Conservation (phyloP, 352 stramenopile genomes). For the Globisporangium heterothallicum region DNA sequence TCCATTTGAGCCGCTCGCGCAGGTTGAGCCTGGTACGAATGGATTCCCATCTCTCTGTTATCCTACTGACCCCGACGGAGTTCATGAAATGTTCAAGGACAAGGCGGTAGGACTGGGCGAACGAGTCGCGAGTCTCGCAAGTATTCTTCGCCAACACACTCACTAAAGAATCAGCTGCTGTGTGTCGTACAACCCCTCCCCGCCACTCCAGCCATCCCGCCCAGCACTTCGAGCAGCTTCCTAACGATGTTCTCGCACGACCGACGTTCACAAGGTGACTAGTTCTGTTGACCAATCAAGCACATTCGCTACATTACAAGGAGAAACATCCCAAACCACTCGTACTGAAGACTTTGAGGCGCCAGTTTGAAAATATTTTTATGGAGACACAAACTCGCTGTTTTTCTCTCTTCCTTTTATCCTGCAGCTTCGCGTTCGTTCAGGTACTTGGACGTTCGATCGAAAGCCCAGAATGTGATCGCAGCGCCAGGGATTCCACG, state of each 20-base stretch:
- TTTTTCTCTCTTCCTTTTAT: neutral
- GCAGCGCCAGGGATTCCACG: conserved; percentile 66
- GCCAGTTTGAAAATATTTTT: too few relatives aligned
- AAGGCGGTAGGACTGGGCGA: conserved; percentile 76
- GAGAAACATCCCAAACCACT: neutral
- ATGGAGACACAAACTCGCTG: neutral
- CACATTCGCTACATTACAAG: too few relatives aligned
- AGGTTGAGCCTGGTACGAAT: conserved; percentile 13
- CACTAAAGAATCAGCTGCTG: neutral
- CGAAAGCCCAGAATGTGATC: conserved; percentile 81
- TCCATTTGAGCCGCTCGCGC: conserved; percentile 33
- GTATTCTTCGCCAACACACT: conserved; percentile 18
- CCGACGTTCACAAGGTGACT: too few relatives aligned
- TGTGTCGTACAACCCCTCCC: too few relatives aligned
- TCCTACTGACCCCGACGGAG: conserved; percentile 39
- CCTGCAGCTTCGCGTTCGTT: conserved; percentile 22
- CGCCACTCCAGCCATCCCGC: too few relatives aligned
- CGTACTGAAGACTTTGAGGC: too few relatives aligned
- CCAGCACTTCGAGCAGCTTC: too few relatives aligned
- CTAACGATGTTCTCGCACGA: too few relatives aligned
- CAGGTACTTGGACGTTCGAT: conserved; percentile 52
- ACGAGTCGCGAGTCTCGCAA: conserved; percentile 53
- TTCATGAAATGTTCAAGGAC: conserved; percentile 74
- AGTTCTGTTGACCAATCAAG: too few relatives aligned
- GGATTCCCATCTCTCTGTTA: conserved; percentile 54